A percentile compares a stretch with the other conserved stretches of the same genome.
Conservation (phyloP, 805 yeast species). For the Wickerhamomyces queroliae region DNA sequence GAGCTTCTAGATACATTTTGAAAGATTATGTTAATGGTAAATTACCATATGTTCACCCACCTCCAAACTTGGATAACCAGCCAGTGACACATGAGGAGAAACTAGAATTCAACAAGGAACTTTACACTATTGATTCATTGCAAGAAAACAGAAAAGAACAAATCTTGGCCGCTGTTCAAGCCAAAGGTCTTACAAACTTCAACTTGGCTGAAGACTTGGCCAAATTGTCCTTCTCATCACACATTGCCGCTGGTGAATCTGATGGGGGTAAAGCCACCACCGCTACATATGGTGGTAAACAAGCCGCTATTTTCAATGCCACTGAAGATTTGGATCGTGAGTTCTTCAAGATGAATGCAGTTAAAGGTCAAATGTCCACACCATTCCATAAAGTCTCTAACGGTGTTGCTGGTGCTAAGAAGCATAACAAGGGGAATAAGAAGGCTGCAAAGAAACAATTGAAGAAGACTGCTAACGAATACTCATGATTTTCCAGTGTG, state of each 20-base stretch:
- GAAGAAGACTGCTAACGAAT: constrained; percentile 4
- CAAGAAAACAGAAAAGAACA: constrained; percentile 74
- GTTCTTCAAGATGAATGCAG: constrained; percentile 66
- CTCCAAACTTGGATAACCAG: constrained; percentile 64
- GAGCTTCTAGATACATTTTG: constrained; percentile 87
- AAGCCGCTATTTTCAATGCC: constrained; percentile 71
- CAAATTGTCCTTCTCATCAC: constrained; percentile 74
- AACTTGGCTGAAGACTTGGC: constrained; percentile 66
- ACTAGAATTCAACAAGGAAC: constrained; percentile 65
- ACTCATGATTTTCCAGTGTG: neutral
- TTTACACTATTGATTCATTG: constrained; percentile 58
- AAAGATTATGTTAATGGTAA: constrained; percentile 96
- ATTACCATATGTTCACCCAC: constrained; percentile 78
- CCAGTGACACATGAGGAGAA: constrained; percentile 46
- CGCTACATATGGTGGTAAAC: constrained; percentile 72
- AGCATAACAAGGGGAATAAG: constrained; percentile 75
- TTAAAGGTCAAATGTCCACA: constrained; percentile 54
- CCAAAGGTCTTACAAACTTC: constrained; percentile 51
- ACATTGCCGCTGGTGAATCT: constrained; percentile 46
- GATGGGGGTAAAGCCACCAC: constrained; percentile 41
- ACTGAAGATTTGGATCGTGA: constrained; percentile 83
- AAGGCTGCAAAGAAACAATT: constrained; percentile 42
- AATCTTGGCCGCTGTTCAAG: constrained; percentile 53
- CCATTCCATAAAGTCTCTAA: constrained; percentile 65
- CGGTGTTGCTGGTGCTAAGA: constrained; percentile 34